Evolutionary conservation across 2,329 filamentous ascomycete genomes (phyloP).

Genomic region (Aspergillus hiratsukae): DNA sequence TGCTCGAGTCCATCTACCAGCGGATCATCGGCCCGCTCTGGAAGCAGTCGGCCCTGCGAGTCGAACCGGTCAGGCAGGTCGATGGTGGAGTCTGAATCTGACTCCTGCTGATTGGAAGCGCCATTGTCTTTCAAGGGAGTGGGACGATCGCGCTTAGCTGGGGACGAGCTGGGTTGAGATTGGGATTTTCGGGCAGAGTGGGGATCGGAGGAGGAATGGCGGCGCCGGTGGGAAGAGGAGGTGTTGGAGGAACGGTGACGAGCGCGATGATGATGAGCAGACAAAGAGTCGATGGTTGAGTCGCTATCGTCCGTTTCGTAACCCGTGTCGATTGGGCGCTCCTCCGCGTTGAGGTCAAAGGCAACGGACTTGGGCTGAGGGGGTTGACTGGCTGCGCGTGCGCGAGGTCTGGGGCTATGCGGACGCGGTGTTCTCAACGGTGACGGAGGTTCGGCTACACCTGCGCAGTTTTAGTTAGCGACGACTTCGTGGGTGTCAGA

Average conservation of each 20-base stretch:
- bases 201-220: slow-evolving; percentile 22
- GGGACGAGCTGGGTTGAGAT: background rate
- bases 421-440: slow-evolving; percentile 8
- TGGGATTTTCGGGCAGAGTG: slow-evolving; percentile 9
- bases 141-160: slow-evolving; percentile 3
- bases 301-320: slow-evolving; percentile 44
- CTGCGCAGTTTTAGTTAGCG: slow-evolving; percentile 14
- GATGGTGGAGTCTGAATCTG: slow-evolving; percentile 41
- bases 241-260: slow-evolving; percentile 8
- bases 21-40: slow-evolving; percentile 28
- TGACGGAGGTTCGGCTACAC: slow-evolving; percentile 12
- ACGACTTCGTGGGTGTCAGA: background rate
- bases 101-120: slow-evolving; percentile 11
- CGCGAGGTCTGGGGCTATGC: slow-evolving; percentile 5
- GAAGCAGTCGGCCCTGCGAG: slow-evolving; percentile 34
- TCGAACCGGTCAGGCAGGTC: slow-evolving; percentile 44
- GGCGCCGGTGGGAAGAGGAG: slow-evolving; percentile 2
- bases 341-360: slow-evolving; percentile 23
- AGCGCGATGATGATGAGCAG: slow-evolving; percentile 18
- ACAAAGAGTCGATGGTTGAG: slow-evolving; percentile 26
- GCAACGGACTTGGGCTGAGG: slow-evolving; percentile 30
- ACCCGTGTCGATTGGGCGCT: slow-evolving; percentile 22
- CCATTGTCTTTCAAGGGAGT: background rate
- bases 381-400: slow-evolving; percentile 21
- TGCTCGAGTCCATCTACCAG: slow-evolving; percentile 33